Base-by-base conservation (phyloP, 106 monocot genomes). In the Allium cepa region DNA sequence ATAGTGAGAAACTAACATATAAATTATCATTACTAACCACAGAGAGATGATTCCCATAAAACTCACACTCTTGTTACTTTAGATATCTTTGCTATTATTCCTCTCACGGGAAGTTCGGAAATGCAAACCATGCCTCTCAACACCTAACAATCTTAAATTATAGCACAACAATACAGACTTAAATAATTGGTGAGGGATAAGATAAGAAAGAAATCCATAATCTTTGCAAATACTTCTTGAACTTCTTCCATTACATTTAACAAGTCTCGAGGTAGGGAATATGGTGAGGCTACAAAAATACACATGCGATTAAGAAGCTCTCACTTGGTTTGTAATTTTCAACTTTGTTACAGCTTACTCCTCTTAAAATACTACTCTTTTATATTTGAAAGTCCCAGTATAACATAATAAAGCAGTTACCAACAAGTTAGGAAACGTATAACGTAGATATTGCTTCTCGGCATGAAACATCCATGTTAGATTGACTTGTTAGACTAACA, bases 51-150 rank as follows among this genome's bases (percentile, higher is more conserved):
- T 53, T 6, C 15, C 61, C 10, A 17, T 28, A 53, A 17, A 69
- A 62, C 64, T 53, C 86, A 85, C 83, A 81, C 80, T 76, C 86
- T 83, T 86, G 72, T 69, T 48, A 75, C 68, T 80, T 15, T 74
- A 36, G 74, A 78, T 74, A 77, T 72, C 74, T 84, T 63, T 67
- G 77, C 67, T 79, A 73, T 77, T 74, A 74, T 71, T 73, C 59
- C 62, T 72, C 57, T 55, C 46, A 57, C 67, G 49, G 68, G 71
- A 78, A 72, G 78, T 81, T 78, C 50, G 57, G 76, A 80, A 84
- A 84, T 80, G 74, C 80, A 77, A 73, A 71, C 49, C 84, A 80
- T 84, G 84, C 84, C 70, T 80, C 55, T 59, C 11, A 47, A 53
- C n/a, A n/a, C 17, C 27, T 57, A 56, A n/a, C 28, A 12, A 67